A percentile compares a stretch with the other conserved stretches of the same genome.
Conservation (phyloP, 1,139 yeast species). For the Candida smagusa region DNA sequence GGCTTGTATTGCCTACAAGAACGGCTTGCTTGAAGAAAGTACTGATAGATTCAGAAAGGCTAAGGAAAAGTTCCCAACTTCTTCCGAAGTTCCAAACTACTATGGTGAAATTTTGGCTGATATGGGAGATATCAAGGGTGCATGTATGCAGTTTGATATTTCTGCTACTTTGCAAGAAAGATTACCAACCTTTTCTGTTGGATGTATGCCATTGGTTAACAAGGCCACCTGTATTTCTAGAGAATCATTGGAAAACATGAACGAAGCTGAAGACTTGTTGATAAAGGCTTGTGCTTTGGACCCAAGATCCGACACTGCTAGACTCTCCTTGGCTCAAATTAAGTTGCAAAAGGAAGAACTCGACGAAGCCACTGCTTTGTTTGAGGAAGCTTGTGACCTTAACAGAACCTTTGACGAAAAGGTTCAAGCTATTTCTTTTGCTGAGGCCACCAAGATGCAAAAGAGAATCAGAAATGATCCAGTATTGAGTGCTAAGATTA, state of each 20-base stretch:
- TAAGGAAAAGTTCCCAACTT: slow-evolving; percentile 73
- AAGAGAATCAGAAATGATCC: slow-evolving; percentile 68
- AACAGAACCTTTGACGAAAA: slow-evolving; percentile 86
- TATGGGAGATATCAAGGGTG: slow-evolving; percentile 66
- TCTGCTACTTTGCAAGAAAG: slow-evolving; percentile 82
- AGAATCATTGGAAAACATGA: slow-evolving; percentile 51
- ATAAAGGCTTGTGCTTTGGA: slow-evolving; percentile 78
- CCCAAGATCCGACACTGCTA: slow-evolving; percentile 85
- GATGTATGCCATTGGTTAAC: slow-evolving; percentile 87
- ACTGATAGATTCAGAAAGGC: slow-evolving; percentile 72
- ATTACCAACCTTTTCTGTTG: slow-evolving; percentile 59
- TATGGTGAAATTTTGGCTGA: slow-evolving; percentile 93
- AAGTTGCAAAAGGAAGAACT: slow-evolving; percentile 79
- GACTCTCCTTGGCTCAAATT: slow-evolving; percentile 86
- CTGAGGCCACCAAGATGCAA: slow-evolving; percentile 88
- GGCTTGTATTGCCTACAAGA: slow-evolving; percentile 89
- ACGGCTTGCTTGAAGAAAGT: slow-evolving; percentile 59
- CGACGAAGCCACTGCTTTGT: slow-evolving; percentile 76
- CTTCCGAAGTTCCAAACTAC: slow-evolving; percentile 92
- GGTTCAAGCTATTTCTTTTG: slow-evolving; percentile 86
- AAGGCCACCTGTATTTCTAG: slow-evolving; percentile 76
- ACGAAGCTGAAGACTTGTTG: slow-evolving; percentile 65
- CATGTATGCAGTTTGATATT: slow-evolving; percentile 80
- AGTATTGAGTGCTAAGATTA: slow-evolving; percentile 45
- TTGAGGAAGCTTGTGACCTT: slow-evolving; percentile 77